These are phyloP conservation scores for Mucor plumbeus DNA, from an alignment of 371 early-diverging fungal genomes.

Conservation along the genomic window DNA sequence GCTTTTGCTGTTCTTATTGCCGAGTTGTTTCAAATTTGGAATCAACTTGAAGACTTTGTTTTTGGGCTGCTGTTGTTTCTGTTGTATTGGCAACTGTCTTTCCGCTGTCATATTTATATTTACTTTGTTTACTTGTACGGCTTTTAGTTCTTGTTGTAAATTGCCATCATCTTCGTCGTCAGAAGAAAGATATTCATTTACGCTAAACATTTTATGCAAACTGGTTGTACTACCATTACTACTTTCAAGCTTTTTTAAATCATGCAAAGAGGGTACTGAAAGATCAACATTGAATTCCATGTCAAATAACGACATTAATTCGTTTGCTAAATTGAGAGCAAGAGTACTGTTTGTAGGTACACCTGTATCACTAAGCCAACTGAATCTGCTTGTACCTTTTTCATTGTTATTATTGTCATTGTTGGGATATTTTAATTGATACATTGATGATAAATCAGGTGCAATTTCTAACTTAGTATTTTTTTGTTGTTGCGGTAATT, in stretches of 20 bases:
- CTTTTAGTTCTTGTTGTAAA: not conserved
- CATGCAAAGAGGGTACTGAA: slow-evolving; percentile 1
- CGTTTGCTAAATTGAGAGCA: slow-evolving; percentile 37
- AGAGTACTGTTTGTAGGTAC: slow-evolving; percentile 19
- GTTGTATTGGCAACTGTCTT: not conserved
- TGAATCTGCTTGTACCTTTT: slow-evolving; percentile 16
- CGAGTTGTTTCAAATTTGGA: too few species aligned
- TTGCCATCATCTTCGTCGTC: not conserved
- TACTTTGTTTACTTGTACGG: not conserved
- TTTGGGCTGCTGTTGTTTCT: not conserved
- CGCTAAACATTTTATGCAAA: not conserved
- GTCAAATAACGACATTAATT: slow-evolving; percentile 47
- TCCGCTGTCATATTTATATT: not conserved
- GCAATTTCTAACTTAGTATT: not conserved
- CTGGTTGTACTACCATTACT: slow-evolving; percentile 1
- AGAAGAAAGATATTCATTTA: not conserved
- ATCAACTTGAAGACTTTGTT: too few species aligned
- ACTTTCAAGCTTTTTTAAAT: not conserved
- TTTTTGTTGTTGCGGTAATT: not conserved
- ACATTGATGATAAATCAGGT: not conserved
- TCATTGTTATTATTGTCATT: not conserved
- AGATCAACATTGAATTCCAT: slow-evolving; percentile 53
- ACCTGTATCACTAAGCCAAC: slow-evolving; percentile 34
- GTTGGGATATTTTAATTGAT: not conserved
- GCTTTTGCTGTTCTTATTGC: not conserved